Percentiles rank a stretch among this genome's conserved stretches.
phyloP scores from a whole-genome alignment of 345 rosid genomes.

The Balakata baccata region DNA sequence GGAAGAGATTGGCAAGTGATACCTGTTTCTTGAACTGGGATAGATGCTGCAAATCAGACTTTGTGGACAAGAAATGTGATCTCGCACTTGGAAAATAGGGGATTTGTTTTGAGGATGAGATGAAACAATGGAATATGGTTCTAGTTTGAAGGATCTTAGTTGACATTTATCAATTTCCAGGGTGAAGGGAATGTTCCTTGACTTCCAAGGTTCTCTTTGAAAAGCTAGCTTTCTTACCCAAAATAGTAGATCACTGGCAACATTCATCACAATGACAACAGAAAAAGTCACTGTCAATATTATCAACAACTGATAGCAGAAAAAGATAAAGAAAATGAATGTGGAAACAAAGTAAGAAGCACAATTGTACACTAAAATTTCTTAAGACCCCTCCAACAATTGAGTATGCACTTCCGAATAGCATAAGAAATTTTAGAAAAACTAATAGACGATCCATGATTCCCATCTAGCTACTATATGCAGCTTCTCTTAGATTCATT shows the following conservation, averaged over 20 bases:
- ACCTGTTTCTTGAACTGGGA: slow-evolving; percentile 43
- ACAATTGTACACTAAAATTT: neutral
- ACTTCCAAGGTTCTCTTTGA: neutral
- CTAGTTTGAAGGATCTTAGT: neutral
- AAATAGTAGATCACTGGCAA: neutral
- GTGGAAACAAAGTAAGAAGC: neutral
- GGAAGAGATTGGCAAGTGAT: slow-evolving; percentile 57
- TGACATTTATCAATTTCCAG: neutral
- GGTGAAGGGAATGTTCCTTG: neutral
- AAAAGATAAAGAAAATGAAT: neutral
- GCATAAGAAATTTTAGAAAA: neutral
- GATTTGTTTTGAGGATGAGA: slow-evolving; percentile 3
- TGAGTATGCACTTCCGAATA: neutral
- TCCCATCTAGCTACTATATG: neutral
- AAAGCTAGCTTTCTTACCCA: neutral
- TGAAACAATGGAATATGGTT: neutral
- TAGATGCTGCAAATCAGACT: slow-evolving; percentile 17
- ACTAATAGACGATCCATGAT: neutral
- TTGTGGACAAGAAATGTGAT: slow-evolving; percentile 21
- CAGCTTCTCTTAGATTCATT: neutral
- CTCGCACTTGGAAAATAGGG: neutral
- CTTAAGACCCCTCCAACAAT: neutral
- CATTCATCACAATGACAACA: neutral
- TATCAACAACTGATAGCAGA: neutral
- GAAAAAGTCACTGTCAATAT: neutral